Evolutionary conservation across 2,329 filamentous ascomycete species (phyloP).

Genomic region (Penicillium paneum): DNA sequence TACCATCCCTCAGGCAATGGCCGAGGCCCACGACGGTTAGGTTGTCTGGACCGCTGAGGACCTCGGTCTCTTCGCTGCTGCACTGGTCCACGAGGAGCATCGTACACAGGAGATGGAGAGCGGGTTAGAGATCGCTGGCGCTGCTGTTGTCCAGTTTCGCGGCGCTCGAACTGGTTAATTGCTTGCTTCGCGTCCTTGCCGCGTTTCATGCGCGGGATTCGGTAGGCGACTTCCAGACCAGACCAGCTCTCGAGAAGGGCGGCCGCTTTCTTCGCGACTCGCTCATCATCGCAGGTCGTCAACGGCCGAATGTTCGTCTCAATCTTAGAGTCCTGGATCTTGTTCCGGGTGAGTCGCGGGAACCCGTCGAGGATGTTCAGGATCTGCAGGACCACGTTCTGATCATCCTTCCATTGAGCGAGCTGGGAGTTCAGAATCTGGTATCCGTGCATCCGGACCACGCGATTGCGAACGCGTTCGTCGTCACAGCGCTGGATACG

Average conservation of each 20-base stretch:
- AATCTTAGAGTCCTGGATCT: slow-evolving; percentile 94
- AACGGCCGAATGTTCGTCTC: slow-evolving; percentile 74
- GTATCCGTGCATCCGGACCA: slow-evolving; percentile 96
- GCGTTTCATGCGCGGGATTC: slow-evolving; percentile 85
- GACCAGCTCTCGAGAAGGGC: slow-evolving; percentile 80
- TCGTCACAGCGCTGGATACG: slow-evolving; percentile 86
- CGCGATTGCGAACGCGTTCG: slow-evolving; percentile 78
- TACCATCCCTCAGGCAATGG: slow-evolving; percentile 84
- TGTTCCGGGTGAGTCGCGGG: slow-evolving; percentile 89
- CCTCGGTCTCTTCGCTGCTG: slow-evolving; percentile 57
- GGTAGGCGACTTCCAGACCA: slow-evolving; percentile 83
- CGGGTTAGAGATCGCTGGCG: slow-evolving; percentile 52
- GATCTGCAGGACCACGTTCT: slow-evolving; percentile 84
- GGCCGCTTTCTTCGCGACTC: slow-evolving; percentile 68
- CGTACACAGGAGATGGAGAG: slow-evolving; percentile 49
- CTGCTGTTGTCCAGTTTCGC: slow-evolving; percentile 49
- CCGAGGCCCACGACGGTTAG: slow-evolving; percentile 55
- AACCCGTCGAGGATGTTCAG: slow-evolving; percentile 85
- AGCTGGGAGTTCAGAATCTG: slow-evolving; percentile 87
- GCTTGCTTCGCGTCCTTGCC: slow-evolving; percentile 53
- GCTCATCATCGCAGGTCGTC: slow-evolving; percentile 64
- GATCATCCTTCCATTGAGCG: slow-evolving; percentile 80
- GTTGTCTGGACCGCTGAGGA: slow-evolving; percentile 53
- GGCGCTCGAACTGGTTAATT: slow-evolving; percentile 62
- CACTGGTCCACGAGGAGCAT: slow-evolving; percentile 44